A percentile compares a stretch with the other conserved stretches of the same genome.
phyloP scores from a whole-genome alignment of 2,329 filamentous ascomycete genomes.

The Venturia oleaginea region DNA sequence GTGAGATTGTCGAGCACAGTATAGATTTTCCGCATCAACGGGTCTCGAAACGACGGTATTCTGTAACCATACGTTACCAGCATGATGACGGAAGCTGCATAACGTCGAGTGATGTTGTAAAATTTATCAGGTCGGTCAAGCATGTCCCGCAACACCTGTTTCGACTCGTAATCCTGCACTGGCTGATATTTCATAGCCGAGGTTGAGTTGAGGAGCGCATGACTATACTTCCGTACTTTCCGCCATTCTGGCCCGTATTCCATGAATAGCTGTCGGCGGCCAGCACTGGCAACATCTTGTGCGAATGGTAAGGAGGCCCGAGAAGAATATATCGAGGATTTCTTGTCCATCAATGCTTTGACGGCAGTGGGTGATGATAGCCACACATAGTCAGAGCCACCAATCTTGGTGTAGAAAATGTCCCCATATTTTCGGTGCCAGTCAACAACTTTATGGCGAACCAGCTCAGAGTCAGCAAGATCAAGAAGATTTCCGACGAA shows the following conservation, averaged over 20 bases:
- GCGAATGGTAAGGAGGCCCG: slow-evolving; percentile 39
- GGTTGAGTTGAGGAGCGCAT: slow-evolving; percentile 21
- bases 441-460: slow-evolving; percentile 35
- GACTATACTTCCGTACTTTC: slow-evolving; percentile 25
- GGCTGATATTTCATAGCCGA: slow-evolving; percentile 35
- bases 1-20: too few species aligned
- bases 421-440: slow-evolving; percentile 46
- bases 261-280: slow-evolving; percentile 28
- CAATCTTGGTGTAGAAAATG: slow-evolving; percentile 37
- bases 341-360: slow-evolving; percentile 44
- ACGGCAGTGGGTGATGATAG: too few species aligned
- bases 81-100: slow-evolving; percentile 37
- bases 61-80: slow-evolving; percentile 27
- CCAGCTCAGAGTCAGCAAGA: too few species aligned
- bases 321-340: slow-evolving; percentile 41
- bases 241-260: slow-evolving; percentile 25
- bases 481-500: slow-evolving; percentile 45
- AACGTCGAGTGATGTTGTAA: slow-evolving; percentile 38
- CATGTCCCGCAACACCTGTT: slow-evolving; percentile 43
- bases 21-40: slow-evolving; percentile 25
- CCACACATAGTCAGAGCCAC: too few species aligned
- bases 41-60: slow-evolving; percentile 24
- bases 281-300: slow-evolving; percentile 28
- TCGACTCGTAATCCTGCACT: slow-evolving; percentile 49
- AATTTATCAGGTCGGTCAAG: slow-evolving; percentile 36